A percentile compares a stretch with the other conserved stretches of the same genome.
Conservation (phyloP, 2,329 filamentous ascomycete genomes). For the Penicillium sp. region DNA sequence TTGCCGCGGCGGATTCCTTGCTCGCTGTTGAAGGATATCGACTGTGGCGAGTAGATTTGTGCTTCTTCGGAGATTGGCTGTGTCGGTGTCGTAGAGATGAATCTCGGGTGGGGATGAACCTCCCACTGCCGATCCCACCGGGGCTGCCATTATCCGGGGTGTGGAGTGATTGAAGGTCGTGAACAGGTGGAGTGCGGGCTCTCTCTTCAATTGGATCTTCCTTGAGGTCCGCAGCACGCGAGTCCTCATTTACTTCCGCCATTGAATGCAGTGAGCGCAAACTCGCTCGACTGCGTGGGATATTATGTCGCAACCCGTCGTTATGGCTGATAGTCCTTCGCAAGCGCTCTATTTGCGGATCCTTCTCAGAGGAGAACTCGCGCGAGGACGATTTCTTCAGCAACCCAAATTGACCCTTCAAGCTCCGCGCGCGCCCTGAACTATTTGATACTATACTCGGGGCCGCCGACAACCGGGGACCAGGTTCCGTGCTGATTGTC, state of each 20-base stretch:
- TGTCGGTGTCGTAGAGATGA: constrained; percentile 62
- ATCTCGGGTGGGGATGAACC: constrained; percentile 65
- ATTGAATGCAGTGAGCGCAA: constrained; percentile 45
- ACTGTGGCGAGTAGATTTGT: constrained; percentile 52
- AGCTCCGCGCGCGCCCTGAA: constrained; percentile 39
- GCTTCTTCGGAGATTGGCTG: constrained; percentile 54
- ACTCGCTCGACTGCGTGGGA: constrained; percentile 39
- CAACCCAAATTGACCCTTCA: constrained; percentile 37
- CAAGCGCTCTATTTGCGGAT: constrained; percentile 34
- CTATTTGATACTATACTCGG: constrained; percentile 43
- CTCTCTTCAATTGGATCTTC: constrained; percentile 22
- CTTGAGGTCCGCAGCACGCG: constrained; percentile 19
- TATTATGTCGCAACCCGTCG: constrained; percentile 35
- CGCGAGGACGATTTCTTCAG: constrained; percentile 38
- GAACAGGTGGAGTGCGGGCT: constrained; percentile 25
- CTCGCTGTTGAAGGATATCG: constrained; percentile 40
- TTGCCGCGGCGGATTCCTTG: constrained; percentile 43
- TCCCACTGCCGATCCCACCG: constrained; percentile 47
- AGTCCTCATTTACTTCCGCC: constrained; percentile 45
- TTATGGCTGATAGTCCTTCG: constrained; percentile 36
- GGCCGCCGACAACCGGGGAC: constrained; percentile 38
- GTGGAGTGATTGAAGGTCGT: constrained; percentile 40
- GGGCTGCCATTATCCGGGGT: constrained; percentile 32
- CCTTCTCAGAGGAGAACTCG: constrained; percentile 40
- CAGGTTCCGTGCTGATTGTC: constrained; percentile 43